Percentiles rank a stretch among this genome's conserved stretches.
Conservation (phyloP, 2,329 filamentous ascomycete genomes). For the Colletotrichum eleusines region DNA sequence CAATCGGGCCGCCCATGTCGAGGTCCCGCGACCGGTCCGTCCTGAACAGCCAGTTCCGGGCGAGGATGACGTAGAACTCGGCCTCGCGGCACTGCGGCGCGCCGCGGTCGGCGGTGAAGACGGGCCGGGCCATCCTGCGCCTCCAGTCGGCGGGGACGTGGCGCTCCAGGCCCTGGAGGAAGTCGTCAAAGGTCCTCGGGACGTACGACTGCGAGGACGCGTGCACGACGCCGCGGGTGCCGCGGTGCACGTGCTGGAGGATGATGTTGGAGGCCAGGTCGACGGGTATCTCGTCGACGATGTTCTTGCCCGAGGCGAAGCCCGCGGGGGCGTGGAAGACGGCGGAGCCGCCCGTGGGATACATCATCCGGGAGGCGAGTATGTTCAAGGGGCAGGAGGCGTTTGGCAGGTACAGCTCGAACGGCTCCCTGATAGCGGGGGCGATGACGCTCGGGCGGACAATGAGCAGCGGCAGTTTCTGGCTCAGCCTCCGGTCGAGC, state of each 20-base stretch:
- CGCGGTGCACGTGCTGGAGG: background rate
- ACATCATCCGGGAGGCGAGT: background rate
- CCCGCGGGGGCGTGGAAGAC: constrained; percentile 1
- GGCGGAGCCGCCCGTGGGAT: background rate
- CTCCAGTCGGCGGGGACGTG: background rate
- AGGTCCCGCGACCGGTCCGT: background rate
- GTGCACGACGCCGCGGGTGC: background rate
- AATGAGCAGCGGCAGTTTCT: background rate
- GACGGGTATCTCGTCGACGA: background rate
- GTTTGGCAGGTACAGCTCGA: background rate
- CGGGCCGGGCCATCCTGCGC: background rate
- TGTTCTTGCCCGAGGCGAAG: background rate
- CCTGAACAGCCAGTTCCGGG: background rate
- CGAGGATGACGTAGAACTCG: background rate
- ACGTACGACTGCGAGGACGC: background rate
- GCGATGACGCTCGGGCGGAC: background rate
- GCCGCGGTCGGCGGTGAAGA: background rate
- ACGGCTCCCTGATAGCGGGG: background rate
- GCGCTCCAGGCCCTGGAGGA: background rate
- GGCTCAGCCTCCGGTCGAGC: background rate
- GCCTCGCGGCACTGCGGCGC: background rate
- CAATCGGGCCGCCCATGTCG: background rate
- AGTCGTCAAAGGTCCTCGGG: background rate
- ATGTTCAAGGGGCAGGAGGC: background rate
- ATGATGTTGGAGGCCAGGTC: background rate